Evolutionary conservation across 1,284 basidiomycete genomes (phyloP).

Genomic region (Malassezia arunalokei): DNA sequence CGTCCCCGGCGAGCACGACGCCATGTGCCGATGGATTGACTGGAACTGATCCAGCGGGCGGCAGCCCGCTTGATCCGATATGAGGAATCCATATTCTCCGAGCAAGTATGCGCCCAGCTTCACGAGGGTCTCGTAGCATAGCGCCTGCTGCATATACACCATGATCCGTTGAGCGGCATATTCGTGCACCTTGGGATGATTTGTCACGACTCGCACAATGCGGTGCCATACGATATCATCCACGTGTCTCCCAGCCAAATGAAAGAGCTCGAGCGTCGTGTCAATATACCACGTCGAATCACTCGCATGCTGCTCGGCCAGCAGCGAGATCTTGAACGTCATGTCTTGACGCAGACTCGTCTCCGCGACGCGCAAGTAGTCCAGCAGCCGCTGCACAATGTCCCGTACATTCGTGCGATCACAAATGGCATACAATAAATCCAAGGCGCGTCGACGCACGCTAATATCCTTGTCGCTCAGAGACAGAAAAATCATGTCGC

Average conservation of each 20-base stretch:
- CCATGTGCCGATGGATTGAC: conserved; percentile 82
- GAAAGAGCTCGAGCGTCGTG: conserved; percentile 90
- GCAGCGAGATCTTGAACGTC: conserved; percentile 94
- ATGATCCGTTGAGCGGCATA: conserved; percentile 68
- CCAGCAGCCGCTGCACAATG: conserved; percentile 84
- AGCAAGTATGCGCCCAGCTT: conserved; percentile 91
- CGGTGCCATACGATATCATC: conserved; percentile 99
- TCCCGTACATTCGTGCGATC: conserved; percentile 86
- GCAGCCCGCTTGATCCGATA: conserved; percentile 85
- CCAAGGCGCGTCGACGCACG: conserved; percentile 81
- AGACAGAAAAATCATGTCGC: conserved; percentile 84
- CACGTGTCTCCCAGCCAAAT: conserved; percentile 91
- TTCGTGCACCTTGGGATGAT: conserved; percentile 77
- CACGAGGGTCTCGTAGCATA: conserved; percentile 91
- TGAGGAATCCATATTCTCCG: conserved; percentile 83
- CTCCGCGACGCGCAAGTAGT: conserved; percentile 85
- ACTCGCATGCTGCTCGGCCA: conserved; percentile 81
- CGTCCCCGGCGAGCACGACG: conserved; percentile 83
- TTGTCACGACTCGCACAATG: conserved; percentile 93
- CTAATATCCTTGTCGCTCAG: conserved; percentile 95
- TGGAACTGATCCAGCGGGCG: conserved; percentile 92
- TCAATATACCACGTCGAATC: conserved; percentile 53
- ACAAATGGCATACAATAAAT: conserved; percentile 97
- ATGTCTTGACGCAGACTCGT: conserved; percentile 92
- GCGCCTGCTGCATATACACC: conserved; percentile 71